Evolutionary conservation across 1,284 basidiomycete species (phyloP).

Genomic region (Ceraceosorus bombacis): DNA sequence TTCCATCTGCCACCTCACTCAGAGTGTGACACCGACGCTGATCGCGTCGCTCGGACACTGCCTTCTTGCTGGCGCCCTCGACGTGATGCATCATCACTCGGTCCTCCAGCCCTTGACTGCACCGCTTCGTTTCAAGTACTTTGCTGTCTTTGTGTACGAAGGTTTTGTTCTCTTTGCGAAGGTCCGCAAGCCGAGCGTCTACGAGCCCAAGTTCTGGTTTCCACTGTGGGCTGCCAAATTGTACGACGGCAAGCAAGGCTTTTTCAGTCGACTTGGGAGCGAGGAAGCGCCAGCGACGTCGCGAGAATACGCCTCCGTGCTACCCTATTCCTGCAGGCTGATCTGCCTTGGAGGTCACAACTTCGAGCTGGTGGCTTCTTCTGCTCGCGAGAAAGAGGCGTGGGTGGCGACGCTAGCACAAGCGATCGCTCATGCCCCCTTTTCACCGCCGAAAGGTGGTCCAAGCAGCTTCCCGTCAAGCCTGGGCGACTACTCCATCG

Average conservation of each 20-base stretch:
- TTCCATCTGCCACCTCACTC: no score
- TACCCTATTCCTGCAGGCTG: slow-evolving; percentile 40
- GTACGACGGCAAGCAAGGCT: slow-evolving; percentile 10
- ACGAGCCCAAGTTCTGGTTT: slow-evolving; percentile 44
- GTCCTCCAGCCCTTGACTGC: slow-evolving; percentile 29
- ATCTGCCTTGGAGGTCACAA: slow-evolving; percentile 35
- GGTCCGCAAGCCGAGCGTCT: slow-evolving; percentile 38
- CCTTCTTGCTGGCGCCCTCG: slow-evolving; percentile 39
- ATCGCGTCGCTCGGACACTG: slow-evolving; percentile 36
- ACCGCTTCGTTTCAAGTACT: slow-evolving; percentile 45
- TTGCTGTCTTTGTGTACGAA: slow-evolving; percentile 39
- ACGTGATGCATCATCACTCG: slow-evolving; percentile 43
- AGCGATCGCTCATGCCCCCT: slow-evolving; percentile 23
- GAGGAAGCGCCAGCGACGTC: neutral
- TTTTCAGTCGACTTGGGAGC: neutral
- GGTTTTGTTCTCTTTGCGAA: slow-evolving; percentile 42
- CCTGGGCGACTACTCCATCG: slow-evolving; percentile 15
- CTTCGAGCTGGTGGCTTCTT: slow-evolving; percentile 44
- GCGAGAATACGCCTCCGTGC: slow-evolving; percentile 17
- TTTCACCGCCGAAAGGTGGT: slow-evolving; percentile 19
- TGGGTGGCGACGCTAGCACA: slow-evolving; percentile 38
- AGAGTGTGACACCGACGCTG: slow-evolving; percentile 22
- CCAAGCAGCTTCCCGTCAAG: slow-evolving; percentile 29
- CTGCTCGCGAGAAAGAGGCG: slow-evolving; percentile 31
- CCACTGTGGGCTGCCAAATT: slow-evolving; percentile 38